These are phyloP conservation scores for Retiboletus flavoniger DNA, from an alignment of 1,284 basidiomycete species.

Conservation along the genomic window DNA sequence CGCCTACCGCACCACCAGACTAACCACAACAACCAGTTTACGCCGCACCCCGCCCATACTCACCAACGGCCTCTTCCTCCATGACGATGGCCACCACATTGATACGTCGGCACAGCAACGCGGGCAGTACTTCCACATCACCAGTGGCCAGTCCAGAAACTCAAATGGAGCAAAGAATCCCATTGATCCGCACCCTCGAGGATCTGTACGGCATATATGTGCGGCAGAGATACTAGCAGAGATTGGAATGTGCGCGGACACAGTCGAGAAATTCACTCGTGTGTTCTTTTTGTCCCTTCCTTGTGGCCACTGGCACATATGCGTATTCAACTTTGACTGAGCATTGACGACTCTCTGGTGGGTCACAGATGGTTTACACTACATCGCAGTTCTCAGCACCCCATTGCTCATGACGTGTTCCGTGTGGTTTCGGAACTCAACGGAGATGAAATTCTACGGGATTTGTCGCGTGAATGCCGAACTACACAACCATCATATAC, in stretches of 20 bases:
- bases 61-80: background rate
- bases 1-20: too few relatives aligned
- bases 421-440: conserved; percentile 97
- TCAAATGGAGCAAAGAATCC: conserved; percentile 42
- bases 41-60: conserved; percentile 13
- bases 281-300: conserved; percentile 29
- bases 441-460: conserved; percentile 90
- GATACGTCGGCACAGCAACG: conserved; percentile 39
- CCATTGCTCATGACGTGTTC: too few relatives aligned
- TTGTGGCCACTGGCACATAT: conserved; percentile 43
- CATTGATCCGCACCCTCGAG: conserved; percentile 71
- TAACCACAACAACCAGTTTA: conserved; percentile 27
- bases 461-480: conserved; percentile 38
- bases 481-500: background rate
- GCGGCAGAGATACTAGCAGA: conserved; percentile 79
- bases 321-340: conserved; percentile 77
- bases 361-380: background rate
- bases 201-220: conserved; percentile 77
- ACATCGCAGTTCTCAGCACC: conserved; percentile 80
- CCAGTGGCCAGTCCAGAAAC: conserved; percentile 25
- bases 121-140: conserved; percentile 22
- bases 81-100: conserved; percentile 32
- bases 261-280: conserved; percentile 92
- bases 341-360: conserved; percentile 22
- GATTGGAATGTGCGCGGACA: conserved; percentile 67